Conservation (phyloP, 805 yeast genomes). For the Pichia scutulata region DNA sequence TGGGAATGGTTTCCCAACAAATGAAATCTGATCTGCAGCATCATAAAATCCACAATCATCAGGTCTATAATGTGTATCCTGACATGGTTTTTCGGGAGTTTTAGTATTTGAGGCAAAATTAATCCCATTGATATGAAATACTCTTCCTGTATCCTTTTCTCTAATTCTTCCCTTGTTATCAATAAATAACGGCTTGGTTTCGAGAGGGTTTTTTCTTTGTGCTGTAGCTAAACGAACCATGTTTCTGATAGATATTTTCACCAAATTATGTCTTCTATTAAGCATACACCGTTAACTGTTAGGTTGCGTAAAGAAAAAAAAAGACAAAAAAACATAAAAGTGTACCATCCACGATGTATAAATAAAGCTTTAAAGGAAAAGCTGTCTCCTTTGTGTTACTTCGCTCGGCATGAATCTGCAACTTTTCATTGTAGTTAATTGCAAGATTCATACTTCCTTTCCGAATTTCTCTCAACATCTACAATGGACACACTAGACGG, state of each 20-base stretch:
- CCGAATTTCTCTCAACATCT: not conserved
- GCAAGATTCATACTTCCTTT: no score
- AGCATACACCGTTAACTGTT: not conserved
- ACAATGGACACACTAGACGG: not conserved
- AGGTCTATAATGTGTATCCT: slow-evolving; percentile 33
- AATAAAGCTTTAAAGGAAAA: not conserved
- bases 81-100: slow-evolving; percentile 51
- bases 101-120: slow-evolving; percentile 73
- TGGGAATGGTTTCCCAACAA: slow-evolving; percentile 77
- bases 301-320: not conserved
- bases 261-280: not conserved
- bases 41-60: slow-evolving; percentile 46
- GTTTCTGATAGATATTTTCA: not conserved
- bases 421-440: no score
- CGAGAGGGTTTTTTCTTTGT: slow-evolving; percentile 7
- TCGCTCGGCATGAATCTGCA: not conserved
- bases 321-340: no score
- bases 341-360: no score
- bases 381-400: no score
- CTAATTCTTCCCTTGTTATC: slow-evolving; percentile 52
- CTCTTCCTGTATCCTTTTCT: slow-evolving; percentile 43
- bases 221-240: not conserved
- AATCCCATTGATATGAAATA: slow-evolving; percentile 66
- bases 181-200: slow-evolving; percentile 21
- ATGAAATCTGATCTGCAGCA: slow-evolving; percentile 67